Base-by-base conservation (phyloP, 192 early-diverging fungal genomes). In the Paraglomus occultum region DNA sequence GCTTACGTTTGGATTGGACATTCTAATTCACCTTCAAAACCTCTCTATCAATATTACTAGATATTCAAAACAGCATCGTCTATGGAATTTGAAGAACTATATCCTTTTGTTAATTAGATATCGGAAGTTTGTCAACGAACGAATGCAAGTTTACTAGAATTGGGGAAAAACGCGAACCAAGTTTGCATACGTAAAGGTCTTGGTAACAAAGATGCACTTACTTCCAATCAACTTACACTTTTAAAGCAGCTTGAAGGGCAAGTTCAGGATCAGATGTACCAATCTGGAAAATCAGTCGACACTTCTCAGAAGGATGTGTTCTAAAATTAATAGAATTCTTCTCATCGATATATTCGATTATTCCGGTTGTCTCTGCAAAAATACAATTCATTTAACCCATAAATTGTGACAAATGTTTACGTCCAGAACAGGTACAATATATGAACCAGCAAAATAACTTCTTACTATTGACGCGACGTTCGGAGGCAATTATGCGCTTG, bases 261-360 rank as follows among this genome's bases (percentile, higher is more conserved):
- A 88, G 73, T 48, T 94, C 91, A 5, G 95, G 91, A 59, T 90
- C 87, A 4, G 92, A 87, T 40, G 94, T 87, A n/a, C 97, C 97
- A 55, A 99, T 74, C 78, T 99, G 97, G 49, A 99, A 92, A 17
- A 99, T 87, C 4, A 99, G 79, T 47, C 75, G 78, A 9, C 82
- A 77, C 62, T 85, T 91, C 73, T 99, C 95, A 11, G 70, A 76
- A 5, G 88, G 83, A 67, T 93, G 93, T 0, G 93, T 90, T 18
- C 85, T 79, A 66, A 99, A 91, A 31, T 82, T 77, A 20, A 91
- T 67, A 3, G 78, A 72, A 12, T 80, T 87, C 40, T 84, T 80
- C 43, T 91, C 86, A 14, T 79, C 67, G 8, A 74, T 42, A 71
- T 92, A 99, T 46, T 92, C 89, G 17, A 95, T 88, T 0, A 91